Evolutionary conservation across 257 asterid species (phyloP), one percentile per base, ranked within the genome.

Genomic region (Linaria vulgaris): DNA sequence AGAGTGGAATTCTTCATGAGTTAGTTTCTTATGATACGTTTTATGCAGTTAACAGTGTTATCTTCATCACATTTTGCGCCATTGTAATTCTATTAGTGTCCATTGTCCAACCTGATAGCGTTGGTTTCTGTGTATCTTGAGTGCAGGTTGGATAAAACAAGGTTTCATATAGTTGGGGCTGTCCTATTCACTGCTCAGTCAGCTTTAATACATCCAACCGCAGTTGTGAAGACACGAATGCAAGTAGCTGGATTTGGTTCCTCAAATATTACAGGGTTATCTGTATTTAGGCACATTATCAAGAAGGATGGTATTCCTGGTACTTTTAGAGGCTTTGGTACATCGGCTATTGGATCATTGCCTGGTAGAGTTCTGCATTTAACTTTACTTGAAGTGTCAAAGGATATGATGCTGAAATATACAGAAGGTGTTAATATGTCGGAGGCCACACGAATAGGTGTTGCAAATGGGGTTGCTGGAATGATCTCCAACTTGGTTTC

Each of bases 321-420:
- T 31, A 70, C 80, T 30, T 91, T 79, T 70, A 82, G 97, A 85
- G 97, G 98, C 59, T 91, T 86, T 69, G 96, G 91, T 72, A 86
- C 97, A 17, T 88, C 96, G 10, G 97, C 96, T 13, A 46, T 91
- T 59, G 98, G 97, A 60, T 79, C 96, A 1, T n/a, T 91, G 81
- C 98, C 98, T 12, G 98, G 98, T 46, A 83, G 98, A 71, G 96
- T 91, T 70, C 78, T 91, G 54, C 86, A 88, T 64, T 76, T 91
- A 69, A 91, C 97, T 53, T 86, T 97, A 59, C 95, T 91, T 45
- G 97, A 91, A 77, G 60, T 88, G 69, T 69, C 96, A 14, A 91
- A 91, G 79, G 91, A 91, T 67, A 76, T 80, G 80, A 76, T 82
- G 46, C 72, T 86, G 59, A 88, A 80, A 71, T 82, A 83, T 71